Percentiles rank a stretch among this genome's conserved stretches.
Conservation (phyloP, 139 green algal species). For the Chlamydomonas sphaeroides region DNA sequence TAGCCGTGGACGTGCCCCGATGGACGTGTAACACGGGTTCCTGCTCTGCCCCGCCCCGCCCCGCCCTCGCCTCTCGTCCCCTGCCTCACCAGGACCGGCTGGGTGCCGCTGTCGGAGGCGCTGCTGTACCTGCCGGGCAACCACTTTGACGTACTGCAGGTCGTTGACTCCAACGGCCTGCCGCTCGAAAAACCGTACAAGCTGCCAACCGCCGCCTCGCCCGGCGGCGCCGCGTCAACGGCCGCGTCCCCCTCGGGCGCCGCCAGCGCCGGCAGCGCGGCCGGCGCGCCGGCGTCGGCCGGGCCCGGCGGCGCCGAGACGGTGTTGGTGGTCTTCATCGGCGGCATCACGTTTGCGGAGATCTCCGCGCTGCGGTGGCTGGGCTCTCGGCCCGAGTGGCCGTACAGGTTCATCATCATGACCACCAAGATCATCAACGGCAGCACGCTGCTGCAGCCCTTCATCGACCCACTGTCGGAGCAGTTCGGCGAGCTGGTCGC, state of each 20-base stretch:
- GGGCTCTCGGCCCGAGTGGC: constrained; percentile 48
- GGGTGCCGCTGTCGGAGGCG: constrained; percentile 55
- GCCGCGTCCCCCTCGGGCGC: neutral
- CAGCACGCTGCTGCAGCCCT: constrained; percentile 67
- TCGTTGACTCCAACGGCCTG: constrained; percentile 50
- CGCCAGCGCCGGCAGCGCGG: neutral
- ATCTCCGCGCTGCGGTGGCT: constrained; percentile 88
- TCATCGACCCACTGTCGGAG: constrained; percentile 41
- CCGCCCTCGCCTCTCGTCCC: neutral
- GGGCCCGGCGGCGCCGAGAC: constrained; percentile 30
- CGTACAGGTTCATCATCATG: constrained; percentile 80
- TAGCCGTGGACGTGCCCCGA: too few relatives aligned
- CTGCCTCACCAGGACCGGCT: constrained; percentile 17
- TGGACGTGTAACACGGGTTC: too few relatives aligned
- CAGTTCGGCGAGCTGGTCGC: neutral
- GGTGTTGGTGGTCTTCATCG: constrained; percentile 89
- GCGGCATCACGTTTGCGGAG: constrained; percentile 90
- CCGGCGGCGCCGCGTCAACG: neutral
- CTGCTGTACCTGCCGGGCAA: constrained; percentile 76
- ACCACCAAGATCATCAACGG: constrained; percentile 89
- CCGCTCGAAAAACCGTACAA: constrained; percentile 18
- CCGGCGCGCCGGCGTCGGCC: neutral
- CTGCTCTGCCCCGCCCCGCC: too few relatives aligned
- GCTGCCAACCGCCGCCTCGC: neutral
- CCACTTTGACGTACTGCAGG: constrained; percentile 83